These are phyloP conservation scores for Xylaria sp. DNA, from an alignment of 495 filamentous ascomycete species.

Conservation along the genomic window DNA sequence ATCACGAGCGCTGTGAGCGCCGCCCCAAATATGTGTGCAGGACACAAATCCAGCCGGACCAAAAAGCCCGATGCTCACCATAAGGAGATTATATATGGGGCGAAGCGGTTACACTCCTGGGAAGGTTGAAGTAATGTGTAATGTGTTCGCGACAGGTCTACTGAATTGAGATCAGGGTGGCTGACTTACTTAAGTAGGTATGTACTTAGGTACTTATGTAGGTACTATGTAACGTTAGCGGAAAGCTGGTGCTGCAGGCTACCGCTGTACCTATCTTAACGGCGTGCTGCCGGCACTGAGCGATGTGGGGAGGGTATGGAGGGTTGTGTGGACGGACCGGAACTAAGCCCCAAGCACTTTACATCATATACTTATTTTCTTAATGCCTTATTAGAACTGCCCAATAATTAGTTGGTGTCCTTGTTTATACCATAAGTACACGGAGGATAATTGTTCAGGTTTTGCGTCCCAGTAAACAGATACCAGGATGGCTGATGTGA, in stretches of 20 bases:
- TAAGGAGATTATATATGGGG: not conserved
- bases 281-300: not conserved
- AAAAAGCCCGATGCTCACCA: not conserved
- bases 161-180: not conserved
- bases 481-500: not conserved
- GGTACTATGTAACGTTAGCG: too few species aligned
- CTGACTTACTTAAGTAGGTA: not conserved
- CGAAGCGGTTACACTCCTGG: not conserved
- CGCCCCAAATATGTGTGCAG: not conserved
- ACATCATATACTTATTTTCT: constrained; percentile 16
- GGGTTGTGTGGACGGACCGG: not conserved
- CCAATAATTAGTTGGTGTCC: not conserved
- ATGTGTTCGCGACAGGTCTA: not conserved
- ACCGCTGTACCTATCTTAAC: constrained; percentile 8
- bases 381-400: not conserved
- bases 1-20: too few species aligned
- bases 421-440: not conserved
- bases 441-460: not conserved
- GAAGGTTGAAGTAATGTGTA: not conserved
- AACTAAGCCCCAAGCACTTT: not conserved
- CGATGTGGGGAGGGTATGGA: constrained; percentile 5
- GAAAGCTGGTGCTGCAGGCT: not conserved
- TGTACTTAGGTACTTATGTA: too few species aligned
- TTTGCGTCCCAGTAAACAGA: not conserved
- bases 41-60: not conserved